Percentiles rank a stretch among this genome's conserved stretches.
phyloP scores from a whole-genome alignment of 2,329 filamentous ascomycete species.

The Didymosphaeria variabile region DNA sequence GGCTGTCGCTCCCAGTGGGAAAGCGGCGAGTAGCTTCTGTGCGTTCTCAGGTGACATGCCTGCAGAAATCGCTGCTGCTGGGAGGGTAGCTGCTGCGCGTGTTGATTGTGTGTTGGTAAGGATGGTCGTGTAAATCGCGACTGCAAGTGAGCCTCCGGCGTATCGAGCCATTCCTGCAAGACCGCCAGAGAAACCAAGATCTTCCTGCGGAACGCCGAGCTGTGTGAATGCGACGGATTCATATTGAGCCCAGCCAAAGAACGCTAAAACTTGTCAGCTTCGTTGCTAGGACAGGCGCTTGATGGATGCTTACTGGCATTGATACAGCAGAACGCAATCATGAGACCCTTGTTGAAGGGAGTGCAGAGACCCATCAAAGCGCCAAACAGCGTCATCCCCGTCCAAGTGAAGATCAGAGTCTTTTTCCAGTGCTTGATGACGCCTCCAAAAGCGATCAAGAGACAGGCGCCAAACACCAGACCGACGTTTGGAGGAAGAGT shows the following conservation, averaged over 20 bases:
- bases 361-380: conserved; percentile 56
- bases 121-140: conserved; percentile 53
- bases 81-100: conserved; percentile 27
- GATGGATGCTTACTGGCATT: conserved; percentile 31
- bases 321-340: conserved; percentile 60
- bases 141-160: conserved; percentile 35
- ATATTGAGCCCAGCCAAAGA: conserved; percentile 45
- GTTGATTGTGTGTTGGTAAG: conserved; percentile 46
- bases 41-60: conserved; percentile 34
- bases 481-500: conserved; percentile 59
- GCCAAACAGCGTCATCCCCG: conserved; percentile 61
- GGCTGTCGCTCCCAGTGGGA: conserved; percentile 33
- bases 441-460: conserved; percentile 55
- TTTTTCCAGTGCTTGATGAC: conserved; percentile 58
- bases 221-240: conserved; percentile 44
- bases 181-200: conserved; percentile 58
- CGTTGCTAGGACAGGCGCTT: not conserved
- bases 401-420: conserved; percentile 55
- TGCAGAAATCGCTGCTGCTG: conserved; percentile 30
- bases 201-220: conserved; percentile 53
- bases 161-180: conserved; percentile 37
- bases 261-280: conserved; percentile 16
- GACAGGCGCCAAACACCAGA: conserved; percentile 54
- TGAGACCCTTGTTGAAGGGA: conserved; percentile 56
- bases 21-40: conserved; percentile 30